Evolutionary conservation across 1,284 basidiomycete species (phyloP).

Genomic region (Ustilago trichophora): DNA sequence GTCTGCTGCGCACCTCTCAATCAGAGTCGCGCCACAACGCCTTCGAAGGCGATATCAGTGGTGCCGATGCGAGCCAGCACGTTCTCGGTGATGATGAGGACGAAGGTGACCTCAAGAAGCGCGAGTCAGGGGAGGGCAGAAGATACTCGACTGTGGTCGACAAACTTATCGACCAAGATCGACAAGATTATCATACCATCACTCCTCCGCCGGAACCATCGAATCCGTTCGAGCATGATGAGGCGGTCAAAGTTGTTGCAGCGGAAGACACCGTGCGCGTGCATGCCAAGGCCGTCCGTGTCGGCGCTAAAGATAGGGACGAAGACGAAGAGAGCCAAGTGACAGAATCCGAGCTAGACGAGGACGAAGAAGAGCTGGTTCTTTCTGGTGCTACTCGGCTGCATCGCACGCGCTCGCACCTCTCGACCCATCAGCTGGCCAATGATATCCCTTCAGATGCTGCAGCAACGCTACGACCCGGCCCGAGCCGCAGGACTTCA

Average conservation of each 20-base stretch:
- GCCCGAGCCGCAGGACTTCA: slow-evolving; percentile 19
- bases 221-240: slow-evolving; percentile 1
- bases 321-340: slow-evolving; percentile 31
- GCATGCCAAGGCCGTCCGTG: slow-evolving; percentile 29
- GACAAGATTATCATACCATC: slow-evolving; percentile 35
- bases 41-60: slow-evolving; percentile 2
- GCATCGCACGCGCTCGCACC: slow-evolving; percentile 40
- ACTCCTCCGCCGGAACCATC: slow-evolving; percentile 28
- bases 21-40: not conserved
- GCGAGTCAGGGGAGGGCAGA: not conserved
- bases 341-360: slow-evolving; percentile 50
- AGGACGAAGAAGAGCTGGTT: slow-evolving; percentile 47
- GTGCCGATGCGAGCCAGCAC: slow-evolving; percentile 6
- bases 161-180: slow-evolving; percentile 34
- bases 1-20: slow-evolving; percentile 11
- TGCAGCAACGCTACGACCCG: too few species aligned
- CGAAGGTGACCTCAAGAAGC: slow-evolving; percentile 3
- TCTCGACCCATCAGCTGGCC: slow-evolving; percentile 19
- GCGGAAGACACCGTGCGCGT: slow-evolving; percentile 25
- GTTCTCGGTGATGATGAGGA: slow-evolving; percentile 27
- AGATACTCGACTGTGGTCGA: slow-evolving; percentile 7
- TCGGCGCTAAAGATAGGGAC: slow-evolving; percentile 5
- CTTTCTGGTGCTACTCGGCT: slow-evolving; percentile 45
- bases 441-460: too few species aligned
- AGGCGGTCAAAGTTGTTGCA: not conserved